Evolutionary conservation across 2,329 filamentous ascomycete genomes (phyloP).

Genomic region (Curvularia sp.): DNA sequence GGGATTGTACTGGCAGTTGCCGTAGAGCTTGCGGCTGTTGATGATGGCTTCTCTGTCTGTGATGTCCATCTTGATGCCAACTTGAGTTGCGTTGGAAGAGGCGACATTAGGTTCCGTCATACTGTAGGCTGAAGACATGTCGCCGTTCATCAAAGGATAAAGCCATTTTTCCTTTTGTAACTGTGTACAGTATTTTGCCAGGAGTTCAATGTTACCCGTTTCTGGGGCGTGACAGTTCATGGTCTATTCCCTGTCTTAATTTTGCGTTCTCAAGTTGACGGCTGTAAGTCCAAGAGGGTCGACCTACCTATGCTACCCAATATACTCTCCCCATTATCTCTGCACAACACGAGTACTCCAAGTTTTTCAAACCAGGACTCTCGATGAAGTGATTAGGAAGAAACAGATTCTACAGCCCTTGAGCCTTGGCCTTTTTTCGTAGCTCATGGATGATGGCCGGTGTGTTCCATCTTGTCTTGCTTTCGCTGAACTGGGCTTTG

Average conservation of each 20-base stretch:
- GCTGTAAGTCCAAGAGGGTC: background rate
- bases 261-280: background rate
- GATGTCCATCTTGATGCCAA: conserved; percentile 49
- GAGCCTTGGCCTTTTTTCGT: conserved; percentile 52
- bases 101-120: conserved; percentile 62
- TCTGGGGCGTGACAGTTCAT: conserved; percentile 58
- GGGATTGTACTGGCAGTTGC: conserved; percentile 51
- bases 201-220: conserved; percentile 61
- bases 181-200: conserved; percentile 60
- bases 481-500: conserved; percentile 48
- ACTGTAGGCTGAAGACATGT: conserved; percentile 59
- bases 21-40: conserved; percentile 54
- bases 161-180: conserved; percentile 61
- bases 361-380: conserved; percentile 55
- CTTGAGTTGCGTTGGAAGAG: conserved; percentile 59
- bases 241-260: conserved; percentile 37
- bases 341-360: conserved; percentile 56
- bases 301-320: conserved; percentile 53
- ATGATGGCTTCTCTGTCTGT: conserved; percentile 50
- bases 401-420: conserved; percentile 52
- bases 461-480: conserved; percentile 47
- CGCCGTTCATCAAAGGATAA: conserved; percentile 57
- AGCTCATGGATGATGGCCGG: conserved; percentile 53
- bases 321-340: conserved; percentile 57
- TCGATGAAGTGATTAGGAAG: conserved; percentile 52